Evolutionary conservation across 257 asterid species (phyloP).

Genomic region (Schizonepeta tenuifolia): DNA sequence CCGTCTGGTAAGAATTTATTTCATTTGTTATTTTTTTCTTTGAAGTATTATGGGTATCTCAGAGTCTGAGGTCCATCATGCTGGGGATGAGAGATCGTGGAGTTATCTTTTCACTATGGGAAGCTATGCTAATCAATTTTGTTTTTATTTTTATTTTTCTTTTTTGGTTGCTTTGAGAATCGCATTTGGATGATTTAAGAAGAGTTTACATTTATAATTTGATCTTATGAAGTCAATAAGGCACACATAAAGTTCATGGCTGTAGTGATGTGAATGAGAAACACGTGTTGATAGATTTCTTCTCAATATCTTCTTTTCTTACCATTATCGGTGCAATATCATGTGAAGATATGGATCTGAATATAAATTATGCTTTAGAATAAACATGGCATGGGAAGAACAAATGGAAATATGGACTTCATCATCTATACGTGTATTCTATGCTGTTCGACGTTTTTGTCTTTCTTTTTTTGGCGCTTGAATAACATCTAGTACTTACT

Average conservation of each 20-base stretch:
- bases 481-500: constrained; percentile 12
- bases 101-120: not conserved
- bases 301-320: too few relatives aligned
- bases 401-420: too few relatives aligned
- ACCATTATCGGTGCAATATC: too few relatives aligned
- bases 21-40: not conserved
- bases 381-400: not conserved
- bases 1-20: constrained; percentile 61
- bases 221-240: not conserved
- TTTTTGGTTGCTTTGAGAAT: not conserved
- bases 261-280: not conserved
- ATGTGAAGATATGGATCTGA: not conserved
- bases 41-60: not conserved
- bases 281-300: not conserved
- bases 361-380: not conserved
- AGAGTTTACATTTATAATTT: constrained; percentile 3
- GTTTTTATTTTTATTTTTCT: too few relatives aligned
- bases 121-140: not conserved
- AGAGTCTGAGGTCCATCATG: not conserved
- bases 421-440: not conserved
- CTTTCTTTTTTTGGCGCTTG: not conserved
- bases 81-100: too few relatives aligned
- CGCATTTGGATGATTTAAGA: not conserved
- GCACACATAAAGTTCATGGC: not conserved
- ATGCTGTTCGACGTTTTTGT: not conserved